A percentile compares a stretch with the other conserved stretches of the same genome.
Evolutionary conservation across 2,329 filamentous ascomycete species (phyloP).

Genomic region (Pestalotiopsis fici): DNA sequence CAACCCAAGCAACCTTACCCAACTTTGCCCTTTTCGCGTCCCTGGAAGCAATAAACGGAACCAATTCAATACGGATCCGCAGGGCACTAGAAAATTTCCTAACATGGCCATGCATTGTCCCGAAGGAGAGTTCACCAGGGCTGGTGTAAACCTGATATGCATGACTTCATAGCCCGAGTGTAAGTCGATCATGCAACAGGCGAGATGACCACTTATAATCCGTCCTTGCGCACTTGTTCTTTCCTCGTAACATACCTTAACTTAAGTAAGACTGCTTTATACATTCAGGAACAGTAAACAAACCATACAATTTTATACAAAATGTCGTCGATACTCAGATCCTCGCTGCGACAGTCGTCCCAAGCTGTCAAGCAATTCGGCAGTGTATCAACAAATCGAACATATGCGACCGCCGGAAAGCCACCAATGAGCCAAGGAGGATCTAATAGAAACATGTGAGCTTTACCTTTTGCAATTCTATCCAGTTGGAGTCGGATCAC

Average conservation of each 20-base stretch:
- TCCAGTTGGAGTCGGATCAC: too few species aligned
- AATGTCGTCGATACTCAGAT: slow-evolving; percentile 3
- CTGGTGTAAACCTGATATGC: neutral
- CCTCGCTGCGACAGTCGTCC: neutral
- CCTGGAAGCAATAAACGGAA: neutral
- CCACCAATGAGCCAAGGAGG: slow-evolving; percentile 11
- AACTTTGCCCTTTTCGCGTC: neutral
- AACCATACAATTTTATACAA: neutral
- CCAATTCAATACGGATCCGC: neutral
- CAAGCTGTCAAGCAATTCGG: neutral
- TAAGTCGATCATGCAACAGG: neutral
- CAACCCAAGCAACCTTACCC: neutral
- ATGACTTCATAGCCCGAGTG: slow-evolving; percentile 3
- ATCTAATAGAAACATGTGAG: slow-evolving; percentile 9
- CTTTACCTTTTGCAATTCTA: neutral
- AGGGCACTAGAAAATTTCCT: neutral
- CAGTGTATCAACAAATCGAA: neutral
- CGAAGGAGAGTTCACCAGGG: neutral
- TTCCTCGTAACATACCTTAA: neutral
- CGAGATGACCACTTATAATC: neutral
- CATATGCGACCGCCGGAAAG: neutral
- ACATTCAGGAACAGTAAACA: neutral
- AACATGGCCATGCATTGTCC: neutral
- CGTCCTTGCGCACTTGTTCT: neutral
- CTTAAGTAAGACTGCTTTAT: neutral